Evolutionary conservation across 192 early-diverging fungal species (phyloP).

Genomic region (Linnemannia schmuckeri): DNA sequence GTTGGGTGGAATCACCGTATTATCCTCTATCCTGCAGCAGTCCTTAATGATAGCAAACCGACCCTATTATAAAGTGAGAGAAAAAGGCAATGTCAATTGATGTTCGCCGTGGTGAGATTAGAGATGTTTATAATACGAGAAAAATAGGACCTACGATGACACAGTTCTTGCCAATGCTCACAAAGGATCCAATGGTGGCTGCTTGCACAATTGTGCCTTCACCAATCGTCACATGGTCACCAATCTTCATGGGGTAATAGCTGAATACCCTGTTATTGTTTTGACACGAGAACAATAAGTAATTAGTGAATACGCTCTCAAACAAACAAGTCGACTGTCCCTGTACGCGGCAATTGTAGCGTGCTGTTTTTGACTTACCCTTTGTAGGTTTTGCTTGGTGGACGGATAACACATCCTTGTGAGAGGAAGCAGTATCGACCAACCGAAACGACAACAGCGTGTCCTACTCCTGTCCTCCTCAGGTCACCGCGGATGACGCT

Average conservation of each 20-base stretch:
- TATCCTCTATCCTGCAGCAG: constrained; percentile 89
- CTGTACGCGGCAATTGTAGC: background rate
- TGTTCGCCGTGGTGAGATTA: constrained; percentile 7
- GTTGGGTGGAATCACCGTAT: constrained; percentile 91
- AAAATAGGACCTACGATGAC: constrained; percentile 80
- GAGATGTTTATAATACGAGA: background rate
- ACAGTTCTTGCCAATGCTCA: constrained; percentile 93
- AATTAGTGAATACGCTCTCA: background rate
- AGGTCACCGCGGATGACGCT: constrained; percentile 96
- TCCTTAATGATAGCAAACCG: constrained; percentile 98
- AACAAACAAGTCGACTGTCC: too few species aligned
- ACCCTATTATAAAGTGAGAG: constrained; percentile 63
- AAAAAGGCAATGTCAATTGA: background rate
- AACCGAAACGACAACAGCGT: constrained; percentile 91
- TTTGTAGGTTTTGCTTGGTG: constrained; percentile 96
- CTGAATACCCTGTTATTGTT: constrained; percentile 79
- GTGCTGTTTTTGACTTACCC: constrained; percentile 59
- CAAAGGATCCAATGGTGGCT: constrained; percentile 90
- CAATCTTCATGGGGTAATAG: constrained; percentile 98
- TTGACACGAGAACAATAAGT: background rate
- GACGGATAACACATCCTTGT: constrained; percentile 83
- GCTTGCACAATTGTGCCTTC: constrained; percentile 92
- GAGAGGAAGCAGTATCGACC: constrained; percentile 91
- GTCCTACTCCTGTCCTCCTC: constrained; percentile 85
- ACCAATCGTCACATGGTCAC: constrained; percentile 92